Base-by-base conservation (phyloP, 257 asterid species). In the Gardenia jasminoides region DNA sequence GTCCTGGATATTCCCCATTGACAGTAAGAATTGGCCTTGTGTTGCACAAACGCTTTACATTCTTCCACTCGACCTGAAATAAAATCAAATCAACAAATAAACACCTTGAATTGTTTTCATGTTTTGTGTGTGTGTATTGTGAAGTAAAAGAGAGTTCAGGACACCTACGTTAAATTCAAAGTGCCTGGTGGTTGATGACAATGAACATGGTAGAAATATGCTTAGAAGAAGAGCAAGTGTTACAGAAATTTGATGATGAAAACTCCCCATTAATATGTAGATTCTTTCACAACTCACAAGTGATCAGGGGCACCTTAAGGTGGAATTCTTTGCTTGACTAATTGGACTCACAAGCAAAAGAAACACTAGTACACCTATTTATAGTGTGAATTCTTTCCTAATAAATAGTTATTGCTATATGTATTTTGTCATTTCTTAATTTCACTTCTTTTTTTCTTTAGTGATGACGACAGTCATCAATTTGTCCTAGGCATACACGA, bases 1-100 rank as follows among this genome's bases (percentile, higher is more conserved):
- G 97, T 54, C 97, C 98, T 22, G 96, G 98, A 85, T 73, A 93
- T 82, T 84, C 70, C 24, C 96, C 96, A 15, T 91, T 91, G 31
- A 91, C 89, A 2, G 91, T 91, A 77, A 93, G 74, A 19, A 89
- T 59, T 69, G 62, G n/a, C 87, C 85, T 91, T 2, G 80, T 84
- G 36, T 87, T 83, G 84, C 97, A 93, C 80, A 91, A 82, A 43
- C 97, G 87, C 16, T 82, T 90, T 43, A 93, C 80, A 13, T 22
- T 84, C 84, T 91, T 89, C 89, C 93, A 91, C 74, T 90, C 91
- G 1, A 91, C 85, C 98, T 93, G 88, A 83, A 90, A 9, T 24
- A 4, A 11, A 74, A 62, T n/a, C 43, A 43, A 2, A 44, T 39
- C 19, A 7, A 36, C 33, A 73, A 26, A 24, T 72, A 2, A 16